phyloP scores from a whole-genome alignment of 768 basidiomycete species.

The Tulasnella sp. region DNA sequence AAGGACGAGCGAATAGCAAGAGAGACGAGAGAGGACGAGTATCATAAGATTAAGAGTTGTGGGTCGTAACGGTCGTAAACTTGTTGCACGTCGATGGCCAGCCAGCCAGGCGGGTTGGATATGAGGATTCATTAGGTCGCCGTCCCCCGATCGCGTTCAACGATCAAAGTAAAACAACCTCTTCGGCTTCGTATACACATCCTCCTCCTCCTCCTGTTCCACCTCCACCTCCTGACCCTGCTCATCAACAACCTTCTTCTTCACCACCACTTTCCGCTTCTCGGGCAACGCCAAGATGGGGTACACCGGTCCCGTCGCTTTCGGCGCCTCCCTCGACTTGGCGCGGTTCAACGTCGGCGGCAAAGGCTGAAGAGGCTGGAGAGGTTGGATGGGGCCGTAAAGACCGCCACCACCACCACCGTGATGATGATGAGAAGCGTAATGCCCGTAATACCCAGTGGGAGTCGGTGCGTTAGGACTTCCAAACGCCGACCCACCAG shows the following conservation, averaged over 20 bases:
- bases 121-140: not conserved
- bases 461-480: not conserved
- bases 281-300: conserved; percentile 3
- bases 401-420: not conserved
- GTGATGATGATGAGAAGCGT: not conserved
- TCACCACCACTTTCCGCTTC: not conserved
- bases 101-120: not conserved
- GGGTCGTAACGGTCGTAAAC: not conserved
- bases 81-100: not conserved
- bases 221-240: not conserved
- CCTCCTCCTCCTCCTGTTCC: conserved; percentile 8
- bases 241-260: not conserved
- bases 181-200: conserved; percentile 5
- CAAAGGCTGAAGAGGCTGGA: not conserved
- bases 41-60: not conserved
- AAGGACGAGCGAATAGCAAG: not conserved
- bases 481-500: not conserved
- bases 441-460: not conserved
- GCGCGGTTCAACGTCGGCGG: not conserved
- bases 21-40: not conserved
- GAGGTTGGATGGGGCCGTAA: not conserved
- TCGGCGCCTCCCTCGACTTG: not conserved
- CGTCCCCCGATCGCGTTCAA: not conserved
- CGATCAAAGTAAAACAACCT: conserved; percentile 12
- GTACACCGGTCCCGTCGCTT: not conserved